These are phyloP conservation scores for Pulveroboletus sp. DNA, from an alignment of 768 basidiomycete species.

Conservation along the genomic window DNA sequence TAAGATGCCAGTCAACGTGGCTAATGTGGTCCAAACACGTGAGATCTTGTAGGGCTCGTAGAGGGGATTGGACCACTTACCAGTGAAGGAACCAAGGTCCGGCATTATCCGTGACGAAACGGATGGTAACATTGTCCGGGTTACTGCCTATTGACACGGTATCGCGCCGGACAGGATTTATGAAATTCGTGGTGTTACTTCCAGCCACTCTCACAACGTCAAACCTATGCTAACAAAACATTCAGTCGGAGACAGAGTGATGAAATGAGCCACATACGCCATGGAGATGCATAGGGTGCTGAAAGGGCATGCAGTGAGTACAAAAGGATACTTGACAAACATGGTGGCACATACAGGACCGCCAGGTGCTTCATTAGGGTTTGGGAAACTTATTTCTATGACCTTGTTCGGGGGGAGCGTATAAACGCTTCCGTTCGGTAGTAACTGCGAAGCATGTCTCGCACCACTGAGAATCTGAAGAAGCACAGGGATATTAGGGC, in stretches of 20 bases:
- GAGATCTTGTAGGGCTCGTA: neutral
- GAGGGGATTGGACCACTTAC: slow-evolving; percentile 11
- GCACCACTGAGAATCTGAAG: slow-evolving; percentile 60
- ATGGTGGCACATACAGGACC: slow-evolving; percentile 26
- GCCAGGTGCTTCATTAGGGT: slow-evolving; percentile 21
- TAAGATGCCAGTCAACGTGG: no score
- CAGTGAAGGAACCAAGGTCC: slow-evolving; percentile 59
- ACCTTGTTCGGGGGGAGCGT: slow-evolving; percentile 41
- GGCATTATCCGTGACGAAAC: slow-evolving; percentile 64
- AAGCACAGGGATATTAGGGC: slow-evolving; percentile 50
- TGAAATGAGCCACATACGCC: slow-evolving; percentile 29
- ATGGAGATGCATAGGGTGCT: slow-evolving; percentile 43
- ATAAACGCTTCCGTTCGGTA: slow-evolving; percentile 51
- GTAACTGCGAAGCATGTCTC: slow-evolving; percentile 39
- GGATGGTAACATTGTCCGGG: slow-evolving; percentile 50
- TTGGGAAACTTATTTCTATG: slow-evolving; percentile 47
- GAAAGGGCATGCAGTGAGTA: slow-evolving; percentile 1
- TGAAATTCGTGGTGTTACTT: slow-evolving; percentile 31
- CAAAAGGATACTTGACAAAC: neutral
- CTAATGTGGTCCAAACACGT: neutral
- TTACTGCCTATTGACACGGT: slow-evolving; percentile 24
- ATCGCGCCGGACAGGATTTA: slow-evolving; percentile 37
- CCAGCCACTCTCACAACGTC: slow-evolving; percentile 35
- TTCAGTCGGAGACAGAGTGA: neutral
- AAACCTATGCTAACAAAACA: slow-evolving; percentile 31